phyloP scores from a whole-genome alignment of 768 basidiomycete species.

The Rhodotorula toruloides region DNA sequence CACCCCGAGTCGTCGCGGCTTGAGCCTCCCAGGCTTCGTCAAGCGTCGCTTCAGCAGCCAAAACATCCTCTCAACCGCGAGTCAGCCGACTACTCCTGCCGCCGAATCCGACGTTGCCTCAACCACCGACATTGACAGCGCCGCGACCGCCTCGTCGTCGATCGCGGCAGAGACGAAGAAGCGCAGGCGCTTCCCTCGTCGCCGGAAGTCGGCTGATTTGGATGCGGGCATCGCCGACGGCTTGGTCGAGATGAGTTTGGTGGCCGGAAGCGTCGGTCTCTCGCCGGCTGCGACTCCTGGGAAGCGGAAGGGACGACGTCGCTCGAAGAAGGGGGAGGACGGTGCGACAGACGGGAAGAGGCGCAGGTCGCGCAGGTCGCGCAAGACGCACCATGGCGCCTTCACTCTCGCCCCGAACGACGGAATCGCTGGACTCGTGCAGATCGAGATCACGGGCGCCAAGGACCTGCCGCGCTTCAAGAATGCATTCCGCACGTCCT shows the following conservation, averaged over 20 bases:
- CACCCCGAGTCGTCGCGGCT: constrained; percentile 22
- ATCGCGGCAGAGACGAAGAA: constrained; percentile 2
- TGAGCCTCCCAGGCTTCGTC: constrained; percentile 37
- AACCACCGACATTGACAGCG: constrained; percentile 10
- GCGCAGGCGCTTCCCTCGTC: constrained; percentile 10
- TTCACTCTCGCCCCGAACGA: constrained; percentile 49
- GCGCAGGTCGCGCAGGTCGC: constrained; percentile 21
- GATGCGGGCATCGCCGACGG: constrained; percentile 4
- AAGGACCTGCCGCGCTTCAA: constrained; percentile 75
- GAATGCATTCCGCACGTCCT: constrained; percentile 50
- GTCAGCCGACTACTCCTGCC: constrained; percentile 38
- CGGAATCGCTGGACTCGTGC: constrained; percentile 88
- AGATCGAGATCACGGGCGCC: constrained; percentile 82
- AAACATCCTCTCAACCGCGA: constrained; percentile 41
- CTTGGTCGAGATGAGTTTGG: constrained; percentile 24
- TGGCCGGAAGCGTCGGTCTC: background rate
- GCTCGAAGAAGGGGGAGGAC: constrained; percentile 39
- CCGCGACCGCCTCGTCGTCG: constrained; percentile 16
- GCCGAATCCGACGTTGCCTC: constrained; percentile 32
- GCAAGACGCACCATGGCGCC: constrained; percentile 12
- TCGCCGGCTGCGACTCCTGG: constrained; percentile 20
- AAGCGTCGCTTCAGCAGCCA: constrained; percentile 30
- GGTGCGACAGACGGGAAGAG: constrained; percentile 16
- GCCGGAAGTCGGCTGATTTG: background rate
- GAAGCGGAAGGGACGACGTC: constrained; percentile 37